A percentile compares a stretch with the other conserved stretches of the same genome.
These are phyloP conservation scores for Adansonia gregorii DNA, from an alignment of 441 rosid species.

Conservation along the genomic window DNA sequence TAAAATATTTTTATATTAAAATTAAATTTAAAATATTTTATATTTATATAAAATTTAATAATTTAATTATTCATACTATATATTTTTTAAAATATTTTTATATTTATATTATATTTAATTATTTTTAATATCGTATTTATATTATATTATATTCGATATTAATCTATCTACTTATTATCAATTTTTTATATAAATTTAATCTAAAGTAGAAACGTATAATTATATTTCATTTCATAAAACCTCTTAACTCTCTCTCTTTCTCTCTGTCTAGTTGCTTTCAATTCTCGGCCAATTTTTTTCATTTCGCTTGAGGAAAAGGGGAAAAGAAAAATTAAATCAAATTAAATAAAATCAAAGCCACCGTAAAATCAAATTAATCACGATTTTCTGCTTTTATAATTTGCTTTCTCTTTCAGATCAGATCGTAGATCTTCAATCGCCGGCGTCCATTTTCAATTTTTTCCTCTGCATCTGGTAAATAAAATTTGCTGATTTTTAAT, in stretches of 20 bases:
- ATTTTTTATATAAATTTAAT: too few species aligned
- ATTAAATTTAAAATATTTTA: too few species aligned
- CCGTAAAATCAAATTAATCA: conserved; percentile 7
- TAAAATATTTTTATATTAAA: too few species aligned
- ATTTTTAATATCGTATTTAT: too few species aligned
- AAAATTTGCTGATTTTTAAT: background rate
- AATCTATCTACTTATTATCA: too few species aligned
- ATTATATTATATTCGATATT: too few species aligned
- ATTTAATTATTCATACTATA: too few species aligned
- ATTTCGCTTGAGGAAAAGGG: background rate
- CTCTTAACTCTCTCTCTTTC: background rate
- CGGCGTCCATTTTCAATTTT: conserved; percentile 2
- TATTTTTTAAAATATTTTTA: too few species aligned
- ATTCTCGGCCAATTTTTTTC: conserved; percentile 31
- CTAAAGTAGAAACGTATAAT: background rate
- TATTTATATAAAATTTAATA: too few species aligned
- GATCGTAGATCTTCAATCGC: conserved; percentile 47
- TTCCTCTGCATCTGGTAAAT: background rate
- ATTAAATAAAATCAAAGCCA: background rate
- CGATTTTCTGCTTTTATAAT: conserved; percentile 32
- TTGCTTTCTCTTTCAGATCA: conserved; percentile 43
- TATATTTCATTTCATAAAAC: background rate
- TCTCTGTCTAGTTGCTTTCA: conserved; percentile 22
- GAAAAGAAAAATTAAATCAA: background rate
- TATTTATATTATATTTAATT: too few species aligned